phyloP scores from a whole-genome alignment of 1,139 yeast species.

The Yamadazyma blattariae region DNA sequence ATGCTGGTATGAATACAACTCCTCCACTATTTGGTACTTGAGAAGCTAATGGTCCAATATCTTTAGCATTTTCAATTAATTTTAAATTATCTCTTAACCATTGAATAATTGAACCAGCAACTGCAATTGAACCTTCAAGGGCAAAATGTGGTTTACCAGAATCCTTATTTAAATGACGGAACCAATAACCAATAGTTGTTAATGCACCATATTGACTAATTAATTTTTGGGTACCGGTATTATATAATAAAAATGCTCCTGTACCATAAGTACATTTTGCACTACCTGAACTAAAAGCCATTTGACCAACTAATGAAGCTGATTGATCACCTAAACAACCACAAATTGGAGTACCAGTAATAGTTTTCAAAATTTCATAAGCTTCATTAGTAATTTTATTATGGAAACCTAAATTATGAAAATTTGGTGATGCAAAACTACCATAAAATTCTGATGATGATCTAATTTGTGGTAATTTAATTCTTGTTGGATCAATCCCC shows the following conservation, averaged over 20 bases:
- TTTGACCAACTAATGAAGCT: constrained; percentile 90
- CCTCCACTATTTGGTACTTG: constrained; percentile 84
- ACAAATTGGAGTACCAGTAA: constrained; percentile 68
- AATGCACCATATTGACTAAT: constrained; percentile 77
- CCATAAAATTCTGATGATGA: constrained; percentile 84
- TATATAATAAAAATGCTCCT: constrained; percentile 87
- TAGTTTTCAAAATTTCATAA: constrained; percentile 45
- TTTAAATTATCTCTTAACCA: constrained; percentile 93
- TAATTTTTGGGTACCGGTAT: constrained; percentile 70
- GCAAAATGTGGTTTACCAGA: constrained; percentile 77
- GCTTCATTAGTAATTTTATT: constrained; percentile 52
- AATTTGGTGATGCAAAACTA: constrained; percentile 58
- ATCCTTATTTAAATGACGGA: constrained; percentile 58
- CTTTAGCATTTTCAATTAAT: constrained; percentile 76
- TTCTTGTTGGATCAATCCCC: constrained; percentile 69
- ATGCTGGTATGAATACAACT: constrained; percentile 92
- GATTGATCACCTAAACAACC: constrained; percentile 96
- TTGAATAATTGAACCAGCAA: constrained; percentile 92
- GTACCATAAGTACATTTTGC: constrained; percentile 99
- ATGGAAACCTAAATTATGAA: constrained; percentile 49
- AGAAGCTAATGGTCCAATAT: constrained; percentile 87
- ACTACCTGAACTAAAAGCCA: constrained; percentile 78
- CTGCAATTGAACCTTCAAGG: constrained; percentile 93
- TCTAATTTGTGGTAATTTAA: constrained; percentile 74
- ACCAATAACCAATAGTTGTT: constrained; percentile 89